Evolutionary conservation across 2,329 filamentous ascomycete genomes (phyloP), one percentile per base, ranked within the genome.

Genomic region (Cercospora sp.): DNA sequence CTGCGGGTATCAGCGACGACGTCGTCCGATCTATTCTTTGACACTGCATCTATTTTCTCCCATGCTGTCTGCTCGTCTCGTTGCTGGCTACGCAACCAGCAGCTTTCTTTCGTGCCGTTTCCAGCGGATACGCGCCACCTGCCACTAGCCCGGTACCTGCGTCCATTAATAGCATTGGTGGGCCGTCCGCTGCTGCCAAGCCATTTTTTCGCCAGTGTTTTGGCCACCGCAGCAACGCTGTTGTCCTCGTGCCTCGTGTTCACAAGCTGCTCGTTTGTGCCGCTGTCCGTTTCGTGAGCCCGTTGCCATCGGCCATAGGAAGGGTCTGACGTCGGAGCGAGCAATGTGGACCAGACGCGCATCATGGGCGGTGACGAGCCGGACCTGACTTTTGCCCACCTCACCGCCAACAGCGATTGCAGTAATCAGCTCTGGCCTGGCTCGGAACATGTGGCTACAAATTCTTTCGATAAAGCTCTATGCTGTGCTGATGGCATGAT

Each of bases 401-500:
- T 26, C 53, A 57, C 61, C 30, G 61, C 61, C 49, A 57, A 58
- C 51, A 10, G 51, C 30, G 45, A 18, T 26, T 21, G 49, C 30
- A 64, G 61, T 64, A 64, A 64, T 64, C 61, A 63, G 32, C 61
- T 24, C 30, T 64, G 61, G 49, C 32, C 40, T 37, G 49, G 30
- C 28, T 40, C 51, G 49, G 49, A 64, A 34, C 18, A 30, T 64
- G 28, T 34, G 10, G 49, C 61, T 28, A 37, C 49, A 53, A 6
- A 6, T 24, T 26, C 18, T 45, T 10, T n/a, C 49, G 18, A 64
- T 64, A 40, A 24, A 32, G 30, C 26, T 40, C 61, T 63, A 13
- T 18, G 26, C 32, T 37, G 43, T 57, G 49, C 43, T 57, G 26
- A 30, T 40, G 45, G 21, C 61, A 43, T 64, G 28, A 30, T 34